Evolutionary conservation across 768 basidiomycete species (phyloP).

Genomic region (Mycena venus): DNA sequence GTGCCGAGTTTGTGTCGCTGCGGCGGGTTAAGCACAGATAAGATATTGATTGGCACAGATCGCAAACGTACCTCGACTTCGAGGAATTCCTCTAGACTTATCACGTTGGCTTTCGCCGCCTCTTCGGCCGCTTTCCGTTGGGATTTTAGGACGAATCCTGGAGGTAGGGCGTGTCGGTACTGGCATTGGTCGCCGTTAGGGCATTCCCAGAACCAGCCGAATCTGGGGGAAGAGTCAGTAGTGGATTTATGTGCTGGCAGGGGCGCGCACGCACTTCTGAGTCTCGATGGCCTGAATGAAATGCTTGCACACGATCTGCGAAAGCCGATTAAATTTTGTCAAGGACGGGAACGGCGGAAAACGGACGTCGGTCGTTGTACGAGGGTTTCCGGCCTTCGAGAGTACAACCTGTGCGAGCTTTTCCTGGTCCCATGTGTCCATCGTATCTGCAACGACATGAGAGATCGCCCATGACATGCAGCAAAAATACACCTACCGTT

Average conservation of each 20-base stretch:
- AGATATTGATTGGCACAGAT: conserved; percentile 5
- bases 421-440: conserved; percentile 98
- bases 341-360: background rate
- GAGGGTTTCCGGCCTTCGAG: conserved; percentile 90
- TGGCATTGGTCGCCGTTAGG: conserved; percentile 87
- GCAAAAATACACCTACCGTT: conserved; percentile 62
- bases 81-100: conserved; percentile 96
- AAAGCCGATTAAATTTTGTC: background rate
- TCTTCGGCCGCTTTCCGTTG: conserved; percentile 93
- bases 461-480: background rate
- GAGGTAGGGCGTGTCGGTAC: conserved; percentile 89
- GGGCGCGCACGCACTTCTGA: conserved; percentile 68
- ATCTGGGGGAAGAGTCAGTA: conserved; percentile 52
- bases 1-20: conserved; percentile 95
- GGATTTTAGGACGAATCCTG: conserved; percentile 89
- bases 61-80: conserved; percentile 86
- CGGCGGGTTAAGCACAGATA: background rate
- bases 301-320: conserved; percentile 95
- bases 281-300: conserved; percentile 97
- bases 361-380: conserved; percentile 90
- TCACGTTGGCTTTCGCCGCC: conserved; percentile 88
- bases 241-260: background rate
- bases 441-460: conserved; percentile 75
- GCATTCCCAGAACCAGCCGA: conserved; percentile 98
- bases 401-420: conserved; percentile 91